These are phyloP conservation scores for Penicillium sp. DNA, from an alignment of 2,329 filamentous ascomycete genomes.

Conservation along the genomic window DNA sequence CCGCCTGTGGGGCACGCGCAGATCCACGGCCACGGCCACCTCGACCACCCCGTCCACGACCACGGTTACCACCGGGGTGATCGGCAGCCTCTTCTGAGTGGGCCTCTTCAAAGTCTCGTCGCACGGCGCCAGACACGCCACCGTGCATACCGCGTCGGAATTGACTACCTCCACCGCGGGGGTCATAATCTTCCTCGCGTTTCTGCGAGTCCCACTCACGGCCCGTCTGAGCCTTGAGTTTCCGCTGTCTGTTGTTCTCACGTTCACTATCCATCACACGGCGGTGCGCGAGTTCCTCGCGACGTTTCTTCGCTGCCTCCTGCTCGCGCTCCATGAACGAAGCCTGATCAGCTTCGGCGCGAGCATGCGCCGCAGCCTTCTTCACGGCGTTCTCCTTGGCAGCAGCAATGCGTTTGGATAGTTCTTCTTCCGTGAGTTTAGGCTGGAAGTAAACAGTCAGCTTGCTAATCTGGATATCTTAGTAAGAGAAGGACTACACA, in stretches of 20 bases:
- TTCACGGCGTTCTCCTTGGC: conserved; percentile 63
- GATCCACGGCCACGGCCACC: conserved; percentile 30
- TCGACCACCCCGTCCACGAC: conserved; percentile 31
- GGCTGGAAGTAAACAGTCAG: conserved; percentile 44
- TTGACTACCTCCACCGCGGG: conserved; percentile 44
- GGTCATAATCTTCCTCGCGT: conserved; percentile 54
- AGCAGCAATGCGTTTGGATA: conserved; percentile 60
- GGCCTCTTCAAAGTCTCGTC: conserved; percentile 33
- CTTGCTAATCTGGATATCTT: not conserved
- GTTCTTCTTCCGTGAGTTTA: conserved; percentile 65
- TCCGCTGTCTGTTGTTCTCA: conserved; percentile 60
- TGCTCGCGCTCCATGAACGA: conserved; percentile 65
- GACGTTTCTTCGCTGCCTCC: conserved; percentile 55
- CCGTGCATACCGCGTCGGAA: conserved; percentile 55
- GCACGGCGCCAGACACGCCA: conserved; percentile 44
- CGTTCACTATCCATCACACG: conserved; percentile 63
- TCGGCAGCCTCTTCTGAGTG: conserved; percentile 23
- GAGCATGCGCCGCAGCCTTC: conserved; percentile 60
- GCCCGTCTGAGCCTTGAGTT: conserved; percentile 58
- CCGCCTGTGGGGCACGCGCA: conserved; percentile 27
- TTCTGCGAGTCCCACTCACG: conserved; percentile 65
- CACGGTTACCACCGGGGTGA: conserved; percentile 30
- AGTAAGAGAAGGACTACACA: conserved; percentile 19
- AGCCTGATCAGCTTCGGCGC: conserved; percentile 67
- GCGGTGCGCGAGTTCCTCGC: conserved; percentile 52